Evolutionary conservation across 495 filamentous ascomycete species (phyloP), one percentile per base, ranked within the genome.

Genomic region (Penicillium maclennaniae): DNA sequence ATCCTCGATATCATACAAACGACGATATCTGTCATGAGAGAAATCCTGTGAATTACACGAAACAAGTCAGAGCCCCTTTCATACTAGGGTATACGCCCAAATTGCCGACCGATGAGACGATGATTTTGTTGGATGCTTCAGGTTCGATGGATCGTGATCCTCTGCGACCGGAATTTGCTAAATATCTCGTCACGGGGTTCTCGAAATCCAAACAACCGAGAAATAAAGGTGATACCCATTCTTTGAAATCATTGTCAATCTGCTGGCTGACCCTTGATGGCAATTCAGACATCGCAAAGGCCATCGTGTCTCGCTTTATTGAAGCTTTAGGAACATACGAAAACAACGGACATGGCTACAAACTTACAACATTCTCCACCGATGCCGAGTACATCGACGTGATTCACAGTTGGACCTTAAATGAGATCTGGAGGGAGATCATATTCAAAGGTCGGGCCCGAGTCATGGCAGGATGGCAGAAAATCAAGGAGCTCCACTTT

Each of bases 401-500:
- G 0, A 51, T 76, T 28, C 73, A 71, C 36, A 63, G 70, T 46
- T 45, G 43, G 17, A 76, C 73, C 39, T 56, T 76, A 6, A 60
- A 74, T 34, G 16, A 55, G 16, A 60, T 66, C 51, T 78, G 75
- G 72, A 52, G 50, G 9, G 61, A 60, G 4, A 61, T 77, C 20
- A 43, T 42, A 16, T 62, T 78, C 28, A 70, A 67, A 0, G 74
- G 74, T 12, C 62, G 60, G 40, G 73, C 70, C 0, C 59, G 69
- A 37, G 65, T 78, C 39, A 78, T 78, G 75, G 66, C 68, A 1
- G 75, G 75, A n/a, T 79, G 75, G 75, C 74, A 77, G 51, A 71
- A 69, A 40, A 57, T 75, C 51, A 79, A 77, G 50, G 72, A 79
- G 9, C 61, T 73, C 7, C 73, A 78, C 56, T 76, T 78, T 52